A percentile compares a stretch with the other conserved stretches of the same genome.
These are phyloP conservation scores for Astragalus glycyphyllos DNA, from an alignment of 306 rosid species.

Conservation along the genomic window DNA sequence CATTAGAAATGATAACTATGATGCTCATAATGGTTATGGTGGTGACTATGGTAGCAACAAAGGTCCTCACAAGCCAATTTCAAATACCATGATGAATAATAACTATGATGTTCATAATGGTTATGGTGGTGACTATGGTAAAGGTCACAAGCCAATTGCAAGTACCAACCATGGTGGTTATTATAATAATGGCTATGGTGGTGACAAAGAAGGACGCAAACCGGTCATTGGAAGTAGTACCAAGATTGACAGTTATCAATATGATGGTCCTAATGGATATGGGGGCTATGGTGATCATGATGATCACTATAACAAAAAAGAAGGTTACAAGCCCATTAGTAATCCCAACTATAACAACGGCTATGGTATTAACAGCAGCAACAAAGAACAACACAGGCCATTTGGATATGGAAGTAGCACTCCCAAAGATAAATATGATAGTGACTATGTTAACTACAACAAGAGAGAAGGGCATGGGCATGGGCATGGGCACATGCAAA, in stretches of 20 bases:
- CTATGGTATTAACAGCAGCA: constrained; percentile 1
- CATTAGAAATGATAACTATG: constrained; percentile 24
- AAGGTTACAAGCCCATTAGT: constrained; percentile 37
- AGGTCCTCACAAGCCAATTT: constrained; percentile 26
- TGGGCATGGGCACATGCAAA: neutral
- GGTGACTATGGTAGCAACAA: constrained; percentile 29
- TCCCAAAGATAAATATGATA: constrained; percentile 27
- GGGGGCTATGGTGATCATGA: neutral
- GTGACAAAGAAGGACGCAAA: constrained; percentile 36
- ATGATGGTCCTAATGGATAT: constrained; percentile 25
- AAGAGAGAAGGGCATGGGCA: constrained; percentile 24
- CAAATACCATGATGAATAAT: constrained; percentile 22
- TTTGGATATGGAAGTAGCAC: constrained; percentile 4
- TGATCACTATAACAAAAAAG: constrained; percentile 26
- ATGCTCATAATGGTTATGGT: constrained; percentile 8
- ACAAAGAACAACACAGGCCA: constrained; percentile 37
- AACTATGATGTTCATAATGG: constrained; percentile 12
- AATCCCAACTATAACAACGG: neutral
- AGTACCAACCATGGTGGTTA: neutral
- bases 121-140: neutral
- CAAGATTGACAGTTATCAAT: neutral
- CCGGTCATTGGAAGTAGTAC: neutral
- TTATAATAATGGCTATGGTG: constrained; percentile 5
- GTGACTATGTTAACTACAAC: neutral
- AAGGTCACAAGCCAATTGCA: constrained; percentile 41